A percentile compares a stretch with the other conserved stretches of the same genome.
phyloP scores from a whole-genome alignment of 371 early-diverging fungal genomes.

The Rhizopus delemar region DNA sequence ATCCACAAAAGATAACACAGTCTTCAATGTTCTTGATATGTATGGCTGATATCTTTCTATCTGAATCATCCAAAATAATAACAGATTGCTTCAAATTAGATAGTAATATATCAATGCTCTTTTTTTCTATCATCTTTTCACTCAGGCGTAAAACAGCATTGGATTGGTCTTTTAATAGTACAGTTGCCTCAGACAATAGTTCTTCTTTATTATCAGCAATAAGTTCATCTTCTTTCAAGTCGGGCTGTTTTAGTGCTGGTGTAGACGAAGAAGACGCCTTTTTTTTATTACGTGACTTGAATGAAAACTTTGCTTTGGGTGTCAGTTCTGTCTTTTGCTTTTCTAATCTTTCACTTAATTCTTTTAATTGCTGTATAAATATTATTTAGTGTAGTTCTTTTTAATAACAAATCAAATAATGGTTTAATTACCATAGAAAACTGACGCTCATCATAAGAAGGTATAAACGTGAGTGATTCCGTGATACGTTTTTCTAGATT shows the following conservation, averaged over 20 bases:
- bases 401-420: background rate
- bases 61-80: constrained; percentile 45
- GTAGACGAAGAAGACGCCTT: background rate
- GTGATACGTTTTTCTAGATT: constrained; percentile 57
- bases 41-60: constrained; percentile 52
- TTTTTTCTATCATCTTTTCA: constrained; percentile 1
- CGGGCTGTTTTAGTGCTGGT: constrained; percentile 10
- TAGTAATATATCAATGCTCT: constrained; percentile 54
- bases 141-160: background rate
- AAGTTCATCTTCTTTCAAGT: background rate
- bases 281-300: constrained; percentile 55
- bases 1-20: constrained; percentile 63
- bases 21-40: constrained; percentile 67
- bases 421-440: constrained; percentile 40
- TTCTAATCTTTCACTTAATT: constrained; percentile 39
- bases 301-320: constrained; percentile 65
- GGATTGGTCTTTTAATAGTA: constrained; percentile 26
- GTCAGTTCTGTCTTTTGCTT: constrained; percentile 35
- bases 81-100: constrained; percentile 57
- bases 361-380: constrained; percentile 51
- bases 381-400: background rate
- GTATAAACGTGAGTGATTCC: constrained; percentile 55
- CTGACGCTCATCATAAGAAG: constrained; percentile 62
- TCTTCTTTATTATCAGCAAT: background rate
- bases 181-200: constrained; percentile 25